Conservation (phyloP, 2,329 filamentous ascomycete genomes). For the Penicillium sumatraense region DNA sequence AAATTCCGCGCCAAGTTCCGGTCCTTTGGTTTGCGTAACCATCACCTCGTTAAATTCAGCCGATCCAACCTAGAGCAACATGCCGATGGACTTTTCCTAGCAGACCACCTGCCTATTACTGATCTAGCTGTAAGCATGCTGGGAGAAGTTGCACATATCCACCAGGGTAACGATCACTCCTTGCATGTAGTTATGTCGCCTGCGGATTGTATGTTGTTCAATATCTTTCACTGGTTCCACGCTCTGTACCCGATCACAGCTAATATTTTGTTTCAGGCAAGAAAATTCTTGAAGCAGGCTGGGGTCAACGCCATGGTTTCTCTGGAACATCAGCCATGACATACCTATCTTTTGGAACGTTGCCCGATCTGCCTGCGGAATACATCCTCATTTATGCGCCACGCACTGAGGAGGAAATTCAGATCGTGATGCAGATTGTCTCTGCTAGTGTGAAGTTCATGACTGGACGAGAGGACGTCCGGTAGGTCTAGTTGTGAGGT, state of each 20-base stretch:
- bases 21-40: slow-evolving; percentile 29
- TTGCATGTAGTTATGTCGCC: slow-evolving; percentile 81
- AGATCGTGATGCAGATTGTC: slow-evolving; percentile 36
- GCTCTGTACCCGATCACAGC: not conserved
- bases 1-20: slow-evolving; percentile 29
- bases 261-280: slow-evolving; percentile 40
- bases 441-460: slow-evolving; percentile 37
- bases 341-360: slow-evolving; percentile 51
- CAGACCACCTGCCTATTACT: slow-evolving; percentile 23
- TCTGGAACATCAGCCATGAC: slow-evolving; percentile 64
- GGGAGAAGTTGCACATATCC: slow-evolving; percentile 80
- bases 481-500: slow-evolving; percentile 3
- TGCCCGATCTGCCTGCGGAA: slow-evolving; percentile 27
- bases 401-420: slow-evolving; percentile 36
- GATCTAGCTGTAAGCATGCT: slow-evolving; percentile 39
- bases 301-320: slow-evolving; percentile 70
- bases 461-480: slow-evolving; percentile 30
- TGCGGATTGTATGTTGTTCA: slow-evolving; percentile 62
- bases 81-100: slow-evolving; percentile 32
- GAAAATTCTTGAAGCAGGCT: slow-evolving; percentile 72
- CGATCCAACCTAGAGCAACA: slow-evolving; percentile 31
- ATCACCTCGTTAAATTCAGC: slow-evolving; percentile 33
- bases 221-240: not conserved
- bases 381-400: slow-evolving; percentile 43
- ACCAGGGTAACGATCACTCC: slow-evolving; percentile 70